phyloP scores from a whole-genome alignment of 2,329 filamentous ascomycete species.

The Eutypella sp. region DNA sequence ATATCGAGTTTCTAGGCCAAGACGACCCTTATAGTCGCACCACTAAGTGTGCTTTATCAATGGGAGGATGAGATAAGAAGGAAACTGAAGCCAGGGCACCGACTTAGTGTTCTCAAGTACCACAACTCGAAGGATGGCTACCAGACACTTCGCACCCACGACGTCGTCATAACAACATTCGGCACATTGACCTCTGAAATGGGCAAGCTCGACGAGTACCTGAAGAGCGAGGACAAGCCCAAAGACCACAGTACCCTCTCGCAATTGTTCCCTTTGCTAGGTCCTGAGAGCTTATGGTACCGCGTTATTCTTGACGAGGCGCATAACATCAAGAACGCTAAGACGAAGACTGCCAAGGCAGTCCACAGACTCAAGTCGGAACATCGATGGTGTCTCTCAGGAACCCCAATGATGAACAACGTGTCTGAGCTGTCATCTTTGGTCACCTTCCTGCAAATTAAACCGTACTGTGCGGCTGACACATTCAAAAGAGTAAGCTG shows the following conservation, averaged over 20 bases:
- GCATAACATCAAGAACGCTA: constrained; percentile 74
- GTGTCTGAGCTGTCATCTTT: constrained; percentile 74
- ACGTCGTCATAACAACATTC: constrained; percentile 75
- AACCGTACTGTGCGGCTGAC: constrained; percentile 63
- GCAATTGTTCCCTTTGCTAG: constrained; percentile 52
- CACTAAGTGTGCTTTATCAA: constrained; percentile 74
- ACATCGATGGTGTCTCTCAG: constrained; percentile 70
- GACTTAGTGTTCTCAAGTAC: constrained; percentile 62
- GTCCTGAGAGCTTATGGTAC: constrained; percentile 56
- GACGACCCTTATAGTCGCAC: constrained; percentile 79
- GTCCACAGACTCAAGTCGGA: constrained; percentile 53
- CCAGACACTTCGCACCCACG: constrained; percentile 56
- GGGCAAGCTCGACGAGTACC: constrained; percentile 54
- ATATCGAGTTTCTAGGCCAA: constrained; percentile 39
- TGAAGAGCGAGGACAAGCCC: constrained; percentile 38
- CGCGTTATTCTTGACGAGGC: constrained; percentile 74
- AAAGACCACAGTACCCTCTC: constrained; percentile 34
- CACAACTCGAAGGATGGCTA: constrained; percentile 63
- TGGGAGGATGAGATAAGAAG: constrained; percentile 76
- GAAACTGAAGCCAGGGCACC: constrained; percentile 58
- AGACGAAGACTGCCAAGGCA: constrained; percentile 56
- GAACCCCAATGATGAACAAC: constrained; percentile 86
- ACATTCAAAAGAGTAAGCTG: constrained; percentile 56
- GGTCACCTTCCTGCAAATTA: constrained; percentile 70
- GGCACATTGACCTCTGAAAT: constrained; percentile 64